Evolutionary conservation across 257 asterid genomes (phyloP), one percentile per base, ranked within the genome.

Genomic region (Galeopsis tetrahit): DNA sequence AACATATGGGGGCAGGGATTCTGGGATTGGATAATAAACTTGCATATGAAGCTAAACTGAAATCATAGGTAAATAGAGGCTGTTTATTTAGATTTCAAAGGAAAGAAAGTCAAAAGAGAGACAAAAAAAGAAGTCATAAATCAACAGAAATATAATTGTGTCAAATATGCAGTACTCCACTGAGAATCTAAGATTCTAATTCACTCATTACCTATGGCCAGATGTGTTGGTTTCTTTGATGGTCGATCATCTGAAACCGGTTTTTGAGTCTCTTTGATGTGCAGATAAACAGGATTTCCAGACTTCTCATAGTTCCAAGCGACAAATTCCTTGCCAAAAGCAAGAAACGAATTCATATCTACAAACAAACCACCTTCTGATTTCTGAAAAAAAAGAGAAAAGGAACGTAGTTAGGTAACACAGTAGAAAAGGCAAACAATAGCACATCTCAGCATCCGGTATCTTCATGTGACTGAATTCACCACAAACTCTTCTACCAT

Each of bases 271-370:
- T 86, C 97, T 81, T 82, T 85, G 69, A 95, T 88, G 80, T 90
- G 98, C 86, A 95, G 78, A 72, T 95, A 95, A 48, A 95, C 91
- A 7, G 99, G 91, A 64, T 95, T 81, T 68, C 96, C 92, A 3
- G 91, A 83, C 88, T 95, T 95, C 84, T 85, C 94, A 72, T 80
- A 92, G 86, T 95, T 95, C 99, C 99, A 95, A 8, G 74, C 82
- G 40, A 88, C 97, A 77, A 78, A 90, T 67, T 92, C 98, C 91
- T 85, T 90, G 65, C 99, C 99, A 70, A 92, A 95, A 52, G 97
- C 99, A 34, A 95, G 89, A 86, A 95, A 92, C 0, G 94, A 72
- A 79, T 78, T 82, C 99, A 95, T 88, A 79, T 95, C 99, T 72
- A 95, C 92, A 68, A 82, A 95, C 46, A 95, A 79, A 15, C 99